Evolutionary conservation across 2,329 filamentous ascomycete genomes (phyloP), one percentile per base, ranked within the genome.

Genomic region (Rutstroemia sp.): DNA sequence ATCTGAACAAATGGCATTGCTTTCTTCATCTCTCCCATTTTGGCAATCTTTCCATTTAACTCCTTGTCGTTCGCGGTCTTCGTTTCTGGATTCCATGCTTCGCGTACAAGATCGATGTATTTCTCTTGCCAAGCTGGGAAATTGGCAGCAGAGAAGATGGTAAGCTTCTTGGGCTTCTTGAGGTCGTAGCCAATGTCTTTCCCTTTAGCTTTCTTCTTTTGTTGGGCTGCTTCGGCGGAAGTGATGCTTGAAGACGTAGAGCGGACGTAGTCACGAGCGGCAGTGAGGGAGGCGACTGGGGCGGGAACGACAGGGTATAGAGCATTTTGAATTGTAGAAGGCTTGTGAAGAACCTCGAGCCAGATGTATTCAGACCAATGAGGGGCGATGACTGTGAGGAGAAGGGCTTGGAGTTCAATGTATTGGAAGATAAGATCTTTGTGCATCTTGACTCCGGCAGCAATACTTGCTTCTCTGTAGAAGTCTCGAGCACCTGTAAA

Each of bases 331-430:
- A 99, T 83, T 7, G 87, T 88, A 55, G 78, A 74, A 38, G 81
- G 71, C 76, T 89, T 91, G 70, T 87, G 83, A 59, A 99, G 82
- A 2, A 97, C 83, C 73, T 97, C 92, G 54, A 88, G 82, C 90
- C 91, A 97, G 69, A 99, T 84, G 73, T 95, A 88, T 70, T 99
- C 94, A 48, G 89, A 79, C 87, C 91, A 97, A 73, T 99, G 94
- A 57, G 94, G 92, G 2, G 92, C 86, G 60, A 97, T 85, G 51
- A 91, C 88, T 3, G 87, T 81, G 64, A 97, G 76, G 67, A 96
- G 78, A 51, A 95, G 79, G 47, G 88, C 85, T 72, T 96, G 92
- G 19, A 95, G 79, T 73, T 95, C 87, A 63, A 96, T 84, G 73
- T 94, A 99, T 64, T 86, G 82, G 64, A 82, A 75, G 34, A 92